These are phyloP conservation scores for Sporothrix curviconia DNA, from an alignment of 2,329 filamentous ascomycete species.

Conservation along the genomic window DNA sequence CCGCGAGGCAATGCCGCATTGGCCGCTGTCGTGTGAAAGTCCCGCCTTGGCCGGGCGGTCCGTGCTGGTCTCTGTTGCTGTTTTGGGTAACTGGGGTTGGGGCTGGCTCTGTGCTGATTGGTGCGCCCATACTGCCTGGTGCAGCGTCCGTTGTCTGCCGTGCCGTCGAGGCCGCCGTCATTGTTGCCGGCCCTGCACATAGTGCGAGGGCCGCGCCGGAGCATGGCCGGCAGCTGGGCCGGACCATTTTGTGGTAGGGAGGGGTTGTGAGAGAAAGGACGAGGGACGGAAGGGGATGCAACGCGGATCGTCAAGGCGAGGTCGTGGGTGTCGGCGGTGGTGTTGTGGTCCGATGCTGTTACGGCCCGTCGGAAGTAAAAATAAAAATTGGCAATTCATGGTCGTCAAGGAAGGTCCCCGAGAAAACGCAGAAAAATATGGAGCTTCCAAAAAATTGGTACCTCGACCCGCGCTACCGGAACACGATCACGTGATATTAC, in stretches of 20 bases:
- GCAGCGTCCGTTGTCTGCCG: not conserved
- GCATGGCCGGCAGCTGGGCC: slow-evolving; percentile 42
- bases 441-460: slow-evolving; percentile 4
- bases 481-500: slow-evolving; percentile 8
- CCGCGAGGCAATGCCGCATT: slow-evolving; percentile 12
- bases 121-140: not conserved
- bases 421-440: slow-evolving; percentile 2
- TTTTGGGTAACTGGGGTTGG: not conserved
- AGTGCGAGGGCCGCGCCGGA: slow-evolving; percentile 33
- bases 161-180: too few relatives aligned
- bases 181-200: slow-evolving; percentile 14
- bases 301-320: too few relatives aligned
- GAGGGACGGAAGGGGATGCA: too few relatives aligned
- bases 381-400: not conserved
- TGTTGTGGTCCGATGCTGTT: not conserved
- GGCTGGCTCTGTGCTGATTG: not conserved
- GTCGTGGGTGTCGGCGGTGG: too few relatives aligned
- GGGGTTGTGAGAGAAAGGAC: too few relatives aligned
- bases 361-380: not conserved
- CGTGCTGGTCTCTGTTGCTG: not conserved
- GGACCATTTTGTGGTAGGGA: slow-evolving; percentile 34
- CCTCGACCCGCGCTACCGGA: not conserved
- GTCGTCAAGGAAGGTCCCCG: not conserved
- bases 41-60: not conserved
- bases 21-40: slow-evolving; percentile 12